These are phyloP conservation scores for Stagonosporopsis tanaceti DNA, from an alignment of 2,329 filamentous ascomycete genomes.

Conservation along the genomic window DNA sequence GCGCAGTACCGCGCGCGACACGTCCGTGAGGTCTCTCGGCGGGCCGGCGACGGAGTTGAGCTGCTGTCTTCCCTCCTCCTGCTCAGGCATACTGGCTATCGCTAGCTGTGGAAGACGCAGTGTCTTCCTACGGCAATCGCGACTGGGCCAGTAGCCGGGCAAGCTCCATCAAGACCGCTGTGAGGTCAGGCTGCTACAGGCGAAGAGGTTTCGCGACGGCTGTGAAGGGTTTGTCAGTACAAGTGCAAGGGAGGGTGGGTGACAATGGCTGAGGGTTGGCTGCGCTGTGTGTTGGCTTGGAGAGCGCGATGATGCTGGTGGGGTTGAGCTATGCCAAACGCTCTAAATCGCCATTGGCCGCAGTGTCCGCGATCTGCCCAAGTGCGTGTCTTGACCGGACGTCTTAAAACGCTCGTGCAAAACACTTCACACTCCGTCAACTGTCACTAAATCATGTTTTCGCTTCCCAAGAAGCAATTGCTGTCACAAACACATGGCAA, in stretches of 20 bases:
- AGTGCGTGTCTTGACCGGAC: slow-evolving; percentile 18
- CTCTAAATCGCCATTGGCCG: slow-evolving; percentile 16
- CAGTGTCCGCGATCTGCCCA: slow-evolving; percentile 10
- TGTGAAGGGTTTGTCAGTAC: slow-evolving; percentile 11
- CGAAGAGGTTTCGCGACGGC: slow-evolving; percentile 19
- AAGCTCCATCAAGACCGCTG: slow-evolving; percentile 62
- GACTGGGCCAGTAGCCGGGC: slow-evolving; percentile 61
- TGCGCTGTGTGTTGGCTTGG: slow-evolving; percentile 25
- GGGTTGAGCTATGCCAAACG: slow-evolving; percentile 31
- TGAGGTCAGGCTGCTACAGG: slow-evolving; percentile 31
- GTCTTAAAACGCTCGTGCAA: slow-evolving; percentile 13
- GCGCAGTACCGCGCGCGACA: slow-evolving; percentile 45
- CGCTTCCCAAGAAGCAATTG: background rate
- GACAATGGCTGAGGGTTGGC: slow-evolving; percentile 40
- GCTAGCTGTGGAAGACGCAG: slow-evolving; percentile 60
- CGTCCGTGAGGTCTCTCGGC: slow-evolving; percentile 51
- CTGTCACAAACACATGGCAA: background rate
- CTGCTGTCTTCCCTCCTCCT: slow-evolving; percentile 33
- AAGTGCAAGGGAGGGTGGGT: slow-evolving; percentile 23
- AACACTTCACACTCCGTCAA: background rate
- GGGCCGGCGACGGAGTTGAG: slow-evolving; percentile 32
- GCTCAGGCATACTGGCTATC: slow-evolving; percentile 56
- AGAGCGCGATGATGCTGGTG: slow-evolving; percentile 45
- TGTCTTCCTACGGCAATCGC: slow-evolving; percentile 68
- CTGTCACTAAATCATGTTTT: background rate